Base-by-base conservation (phyloP, 306 rosid species). In the Herpetospermum pedunculosum region DNA sequence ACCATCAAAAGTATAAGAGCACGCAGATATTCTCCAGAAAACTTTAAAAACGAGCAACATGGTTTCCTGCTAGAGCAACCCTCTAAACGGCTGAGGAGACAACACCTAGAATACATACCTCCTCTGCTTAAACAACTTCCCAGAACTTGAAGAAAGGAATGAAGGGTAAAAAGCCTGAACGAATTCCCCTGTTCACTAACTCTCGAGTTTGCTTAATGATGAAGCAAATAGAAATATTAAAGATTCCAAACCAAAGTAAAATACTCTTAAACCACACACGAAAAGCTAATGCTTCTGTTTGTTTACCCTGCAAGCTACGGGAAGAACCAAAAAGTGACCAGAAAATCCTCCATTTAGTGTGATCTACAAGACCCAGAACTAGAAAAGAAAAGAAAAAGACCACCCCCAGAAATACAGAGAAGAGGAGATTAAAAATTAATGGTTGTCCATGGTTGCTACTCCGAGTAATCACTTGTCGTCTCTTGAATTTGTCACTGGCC, bases 61-160 rank as follows among this genome's bases (percentile, higher is more conserved):
- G 84, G 85, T 81, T 89, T 84, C 79, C 82, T 86, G 81, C 81
- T 78, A 76, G 81, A 82, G 82, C 89, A 85, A 73, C 85, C 84
- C 79, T 75, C 85, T 41, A 85, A 60, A 29, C 76, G 85, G 78
- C 86, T 43, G 77, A 86, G 68, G 75, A 87, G 84, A 81, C 90
- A 86, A 85, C 89, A 85, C 72, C 86, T 81, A 68, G 85, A 84
- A 84, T 84, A 80, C 97, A 85, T 85, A 67, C 64, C 40, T 74
- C 72, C 77, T 40, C 78, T 76, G 59, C 67, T 71, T 44, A 37
- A 70, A 60, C 75, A 81, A 77, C 75, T 72, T 82, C 85, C 77
- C 58, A 77, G 62, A 54, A 69, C 73, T 75, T 64, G 81, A 80
- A 82, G 84, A 25, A 86, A 85, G 84, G 90, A 86, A 83, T 87